Base-by-base conservation (phyloP, 805 yeast genomes). In the Naumovozyma castellii region DNA sequence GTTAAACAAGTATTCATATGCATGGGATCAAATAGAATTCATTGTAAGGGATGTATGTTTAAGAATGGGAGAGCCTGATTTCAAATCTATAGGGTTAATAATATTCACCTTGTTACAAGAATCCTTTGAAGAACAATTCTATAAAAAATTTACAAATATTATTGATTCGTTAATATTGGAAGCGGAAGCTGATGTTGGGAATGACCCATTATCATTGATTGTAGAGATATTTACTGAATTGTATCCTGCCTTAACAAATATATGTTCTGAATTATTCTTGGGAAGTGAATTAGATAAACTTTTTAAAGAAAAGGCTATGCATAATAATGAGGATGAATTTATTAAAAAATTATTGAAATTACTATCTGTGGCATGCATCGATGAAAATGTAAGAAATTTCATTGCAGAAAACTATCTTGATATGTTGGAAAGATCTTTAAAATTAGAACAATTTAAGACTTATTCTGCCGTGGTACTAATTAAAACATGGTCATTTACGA, bases 401-500 rank as follows among this genome's bases (percentile, higher is more conserved):
- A 71, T 75, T 32, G 61, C 73, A 1, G 62, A 66, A 16, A 62
- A 66, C 35, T 78, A 72, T 53, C 43, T 67, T 29, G 51, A 57
- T 3, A 48, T 72, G 0, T 51, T 77, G 17, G 56, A 69, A 16
- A 53, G 57, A 31, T 69, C 72, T 0, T 41, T 68, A 9, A 46
- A 46, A 5, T 34, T 57, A 18, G 40, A 45, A 6, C 47, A 53
- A 2, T 54, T 57, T 18, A 57, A 57, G 37, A 38, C 65, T 6
- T 50, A 67, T 10, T 60, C 78, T 0, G 64, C 72, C 0, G 50
- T 76, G 30, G 71, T 72, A 3, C 49, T 76, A n/a, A 59, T 75
- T 5, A 79, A 79, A 53, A 56, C 76, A 2, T 78, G 83, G 83
- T 69, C 70, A 37, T 66, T 70, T 40, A 56, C 72, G 0, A 64